Evolutionary conservation across 257 asterid species (phyloP).

Genomic region (Mentha longifolia): DNA sequence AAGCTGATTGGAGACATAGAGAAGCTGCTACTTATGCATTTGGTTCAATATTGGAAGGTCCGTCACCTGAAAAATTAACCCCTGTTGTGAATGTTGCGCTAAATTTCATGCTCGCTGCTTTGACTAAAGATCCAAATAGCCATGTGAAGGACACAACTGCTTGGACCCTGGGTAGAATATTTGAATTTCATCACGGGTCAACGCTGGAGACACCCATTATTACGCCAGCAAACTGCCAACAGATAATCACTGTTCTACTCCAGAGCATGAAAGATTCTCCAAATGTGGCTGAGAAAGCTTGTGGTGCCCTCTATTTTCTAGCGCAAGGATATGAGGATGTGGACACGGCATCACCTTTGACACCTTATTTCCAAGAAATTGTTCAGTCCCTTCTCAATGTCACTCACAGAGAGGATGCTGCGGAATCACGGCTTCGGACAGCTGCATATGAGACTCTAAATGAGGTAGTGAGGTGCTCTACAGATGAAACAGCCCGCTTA

Average conservation of each 20-base stretch:
- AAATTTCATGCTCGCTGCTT: constrained; percentile 60
- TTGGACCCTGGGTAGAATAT: constrained; percentile 65
- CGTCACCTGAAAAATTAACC: constrained; percentile 55
- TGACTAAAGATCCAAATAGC: constrained; percentile 60
- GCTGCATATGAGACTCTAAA: constrained; percentile 88
- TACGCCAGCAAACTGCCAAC: constrained; percentile 71
- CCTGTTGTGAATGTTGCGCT: constrained; percentile 62
- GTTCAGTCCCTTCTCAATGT: constrained; percentile 70
- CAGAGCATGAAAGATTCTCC: constrained; percentile 89
- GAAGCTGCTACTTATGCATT: constrained; percentile 71
- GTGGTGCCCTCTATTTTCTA: constrained; percentile 84
- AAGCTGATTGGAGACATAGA: constrained; percentile 73
- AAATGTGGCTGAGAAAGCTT: constrained; percentile 84
- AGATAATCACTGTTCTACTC: constrained; percentile 73
- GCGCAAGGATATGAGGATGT: constrained; percentile 79
- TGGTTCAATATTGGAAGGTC: constrained; percentile 72
- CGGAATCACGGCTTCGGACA: constrained; percentile 75
- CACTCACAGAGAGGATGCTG: constrained; percentile 82
- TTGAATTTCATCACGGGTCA: constrained; percentile 70
- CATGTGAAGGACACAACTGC: constrained; percentile 70
- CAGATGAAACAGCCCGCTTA: constrained; percentile 72
- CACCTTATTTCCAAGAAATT: constrained; percentile 82
- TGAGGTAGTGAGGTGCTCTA: constrained; percentile 83
- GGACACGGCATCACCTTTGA: constrained; percentile 67
- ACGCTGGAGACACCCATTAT: constrained; percentile 65